Evolutionary conservation across 805 yeast genomes (phyloP).

Genomic region (Hermanozyma aechmeae): DNA sequence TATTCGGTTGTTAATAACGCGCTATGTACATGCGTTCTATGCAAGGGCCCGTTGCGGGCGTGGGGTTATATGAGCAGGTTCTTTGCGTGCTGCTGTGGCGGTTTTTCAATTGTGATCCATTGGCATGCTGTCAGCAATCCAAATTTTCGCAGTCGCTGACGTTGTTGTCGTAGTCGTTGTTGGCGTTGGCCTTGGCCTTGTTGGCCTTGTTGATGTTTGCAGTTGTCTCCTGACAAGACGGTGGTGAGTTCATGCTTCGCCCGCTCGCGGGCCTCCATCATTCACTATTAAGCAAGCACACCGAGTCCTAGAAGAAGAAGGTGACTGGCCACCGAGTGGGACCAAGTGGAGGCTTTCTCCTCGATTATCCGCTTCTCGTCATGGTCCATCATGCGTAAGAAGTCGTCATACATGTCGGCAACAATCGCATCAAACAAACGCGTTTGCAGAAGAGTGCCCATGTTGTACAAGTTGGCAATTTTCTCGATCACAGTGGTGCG

Average conservation of each 20-base stretch:
- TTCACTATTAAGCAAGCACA: constrained; percentile 35
- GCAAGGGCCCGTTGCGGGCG: no score
- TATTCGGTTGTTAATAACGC: constrained; percentile 1
- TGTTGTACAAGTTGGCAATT: constrained; percentile 27
- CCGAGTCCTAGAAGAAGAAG: constrained; percentile 50
- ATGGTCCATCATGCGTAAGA: constrained; percentile 42
- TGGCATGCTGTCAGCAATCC: no score
- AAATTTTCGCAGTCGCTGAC: no score
- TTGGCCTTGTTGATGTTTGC: no score
- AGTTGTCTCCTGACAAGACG: no score
- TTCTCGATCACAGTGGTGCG: constrained; percentile 33
- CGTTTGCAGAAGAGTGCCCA: constrained; percentile 29
- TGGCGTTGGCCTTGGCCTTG: no score
- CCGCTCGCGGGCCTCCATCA: no score
- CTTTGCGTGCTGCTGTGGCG: no score
- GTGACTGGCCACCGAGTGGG: constrained; percentile 52
- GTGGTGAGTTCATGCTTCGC: no score
- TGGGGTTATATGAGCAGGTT: no score
- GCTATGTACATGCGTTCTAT: constrained; percentile 2
- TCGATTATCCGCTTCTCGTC: constrained; percentile 40
- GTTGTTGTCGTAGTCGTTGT: no score
- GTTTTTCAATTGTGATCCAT: no score
- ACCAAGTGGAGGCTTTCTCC: constrained; percentile 45
- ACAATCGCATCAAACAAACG: constrained; percentile 42
- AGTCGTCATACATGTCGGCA: constrained; percentile 50